These are phyloP conservation scores for Starmerella gropengiesseri DNA, from an alignment of 805 yeast species.

Conservation along the genomic window DNA sequence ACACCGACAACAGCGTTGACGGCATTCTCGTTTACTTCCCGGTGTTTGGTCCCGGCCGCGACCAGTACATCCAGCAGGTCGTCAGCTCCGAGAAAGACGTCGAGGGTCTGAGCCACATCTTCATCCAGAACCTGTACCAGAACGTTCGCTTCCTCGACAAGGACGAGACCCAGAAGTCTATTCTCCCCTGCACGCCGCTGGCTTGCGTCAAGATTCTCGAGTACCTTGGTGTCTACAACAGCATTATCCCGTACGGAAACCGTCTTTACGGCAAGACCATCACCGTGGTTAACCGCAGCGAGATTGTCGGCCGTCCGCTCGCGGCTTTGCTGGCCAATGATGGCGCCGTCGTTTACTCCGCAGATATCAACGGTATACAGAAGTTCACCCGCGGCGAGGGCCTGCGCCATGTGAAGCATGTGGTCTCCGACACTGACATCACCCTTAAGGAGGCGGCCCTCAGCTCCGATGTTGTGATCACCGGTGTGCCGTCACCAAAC, in stretches of 20 bases:
- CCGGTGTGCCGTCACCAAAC: conserved; percentile 80
- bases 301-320: conserved; percentile 93
- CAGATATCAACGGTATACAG: conserved; percentile 77
- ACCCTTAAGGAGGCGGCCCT: conserved; percentile 56
- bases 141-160: conserved; percentile 75
- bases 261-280: conserved; percentile 86
- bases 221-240: conserved; percentile 77
- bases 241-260: conserved; percentile 75
- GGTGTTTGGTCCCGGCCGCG: conserved; percentile 89
- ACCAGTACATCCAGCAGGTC: conserved; percentile 88
- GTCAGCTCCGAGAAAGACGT: conserved; percentile 89
- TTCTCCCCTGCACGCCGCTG: conserved; percentile 91
- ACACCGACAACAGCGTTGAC: conserved; percentile 59
- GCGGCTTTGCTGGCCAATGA: conserved; percentile 95
- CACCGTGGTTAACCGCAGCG: conserved; percentile 84
- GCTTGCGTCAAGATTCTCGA: conserved; percentile 91
- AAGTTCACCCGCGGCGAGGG: conserved; percentile 92
- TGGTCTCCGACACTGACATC: conserved; percentile 48
- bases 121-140: conserved; percentile 90
- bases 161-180: conserved; percentile 57
- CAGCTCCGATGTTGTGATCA: conserved; percentile 80
- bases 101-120: conserved; percentile 84
- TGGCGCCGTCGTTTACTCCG: conserved; percentile 92
- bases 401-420: conserved; percentile 67
- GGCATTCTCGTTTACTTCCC: conserved; percentile 98